Percentiles rank a stretch among this genome's conserved stretches.
These are phyloP conservation scores for Neurospora sp. DNA, from an alignment of 495 filamentous ascomycete genomes.

Conservation along the genomic window DNA sequence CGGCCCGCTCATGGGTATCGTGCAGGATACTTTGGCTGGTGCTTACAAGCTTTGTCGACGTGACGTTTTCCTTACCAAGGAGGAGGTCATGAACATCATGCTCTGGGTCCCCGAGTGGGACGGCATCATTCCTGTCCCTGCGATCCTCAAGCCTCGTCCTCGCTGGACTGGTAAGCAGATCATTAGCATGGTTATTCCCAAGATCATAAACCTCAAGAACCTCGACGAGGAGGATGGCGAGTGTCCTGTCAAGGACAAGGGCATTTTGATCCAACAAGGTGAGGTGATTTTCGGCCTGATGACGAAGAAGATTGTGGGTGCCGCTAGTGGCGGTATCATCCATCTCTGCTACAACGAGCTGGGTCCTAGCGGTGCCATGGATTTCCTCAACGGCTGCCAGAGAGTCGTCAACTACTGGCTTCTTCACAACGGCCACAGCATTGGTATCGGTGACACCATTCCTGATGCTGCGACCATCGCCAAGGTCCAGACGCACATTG, in stretches of 20 bases:
- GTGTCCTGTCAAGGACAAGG: slow-evolving; percentile 65
- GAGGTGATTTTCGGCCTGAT: slow-evolving; percentile 85
- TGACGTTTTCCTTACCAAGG: slow-evolving; percentile 81
- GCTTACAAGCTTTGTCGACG: slow-evolving; percentile 93
- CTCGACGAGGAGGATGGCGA: slow-evolving; percentile 43
- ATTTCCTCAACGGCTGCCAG: slow-evolving; percentile 92
- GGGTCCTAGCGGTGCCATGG: slow-evolving; percentile 70
- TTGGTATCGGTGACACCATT: slow-evolving; percentile 97
- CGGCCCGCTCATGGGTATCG: slow-evolving; percentile 97
- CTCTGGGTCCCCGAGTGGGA: slow-evolving; percentile 98
- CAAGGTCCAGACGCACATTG: slow-evolving; percentile 71
- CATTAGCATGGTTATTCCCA: slow-evolving; percentile 82
- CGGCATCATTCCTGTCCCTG: slow-evolving; percentile 80
- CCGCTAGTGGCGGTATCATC: slow-evolving; percentile 75
- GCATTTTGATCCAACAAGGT: slow-evolving; percentile 72
- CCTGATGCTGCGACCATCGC: slow-evolving; percentile 73
- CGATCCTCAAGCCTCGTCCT: slow-evolving; percentile 82
- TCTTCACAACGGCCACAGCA: slow-evolving; percentile 94
- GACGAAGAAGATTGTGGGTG: slow-evolving; percentile 89
- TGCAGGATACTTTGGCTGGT: slow-evolving; percentile 93
- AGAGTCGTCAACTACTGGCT: slow-evolving; percentile 94
- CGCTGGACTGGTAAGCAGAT: slow-evolving; percentile 99
- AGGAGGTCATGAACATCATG: slow-evolving; percentile 89
- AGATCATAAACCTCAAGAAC: slow-evolving; percentile 71
- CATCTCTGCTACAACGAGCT: slow-evolving; percentile 96